Conservation (phyloP, 768 basidiomycete species). For the Suillus placidus region DNA sequence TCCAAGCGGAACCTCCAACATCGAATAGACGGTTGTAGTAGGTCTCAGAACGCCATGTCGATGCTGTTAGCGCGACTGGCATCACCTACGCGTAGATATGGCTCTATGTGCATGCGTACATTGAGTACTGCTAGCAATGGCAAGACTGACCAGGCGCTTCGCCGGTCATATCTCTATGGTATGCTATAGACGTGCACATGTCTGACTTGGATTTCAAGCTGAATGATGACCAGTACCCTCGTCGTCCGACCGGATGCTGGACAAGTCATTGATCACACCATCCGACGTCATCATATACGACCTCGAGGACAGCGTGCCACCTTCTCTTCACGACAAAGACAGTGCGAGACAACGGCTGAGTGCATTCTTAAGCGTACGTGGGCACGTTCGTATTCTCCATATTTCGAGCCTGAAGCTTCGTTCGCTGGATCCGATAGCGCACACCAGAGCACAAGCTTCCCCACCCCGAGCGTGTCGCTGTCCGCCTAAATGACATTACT, state of each 20-base stretch:
- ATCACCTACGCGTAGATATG: neutral
- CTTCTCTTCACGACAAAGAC: conserved; percentile 56
- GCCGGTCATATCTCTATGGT: conserved; percentile 8
- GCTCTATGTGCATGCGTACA: neutral
- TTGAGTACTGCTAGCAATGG: neutral
- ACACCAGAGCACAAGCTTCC: conserved; percentile 39
- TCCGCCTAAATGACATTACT: conserved; percentile 68
- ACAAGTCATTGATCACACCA: conserved; percentile 64
- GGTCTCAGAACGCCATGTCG: neutral
- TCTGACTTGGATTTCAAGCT: neutral
- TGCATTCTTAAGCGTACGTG: conserved; percentile 57
- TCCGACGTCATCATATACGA: conserved; percentile 87
- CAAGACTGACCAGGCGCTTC: conserved; percentile 2
- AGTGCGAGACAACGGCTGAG: conserved; percentile 57
- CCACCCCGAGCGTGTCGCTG: conserved; percentile 57
- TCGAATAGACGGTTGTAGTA: neutral
- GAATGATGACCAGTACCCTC: conserved; percentile 60
- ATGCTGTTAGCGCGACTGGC: neutral
- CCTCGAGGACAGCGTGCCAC: conserved; percentile 84
- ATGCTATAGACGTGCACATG: neutral
- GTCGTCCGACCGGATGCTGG: conserved; percentile 78
- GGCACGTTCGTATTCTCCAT: conserved; percentile 10
- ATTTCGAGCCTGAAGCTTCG: neutral
- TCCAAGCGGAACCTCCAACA: neutral
- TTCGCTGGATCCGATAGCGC: conserved; percentile 23